These are phyloP conservation scores for Isochrysis galbana DNA, from an alignment of 78 protist genomes.

Conservation along the genomic window DNA sequence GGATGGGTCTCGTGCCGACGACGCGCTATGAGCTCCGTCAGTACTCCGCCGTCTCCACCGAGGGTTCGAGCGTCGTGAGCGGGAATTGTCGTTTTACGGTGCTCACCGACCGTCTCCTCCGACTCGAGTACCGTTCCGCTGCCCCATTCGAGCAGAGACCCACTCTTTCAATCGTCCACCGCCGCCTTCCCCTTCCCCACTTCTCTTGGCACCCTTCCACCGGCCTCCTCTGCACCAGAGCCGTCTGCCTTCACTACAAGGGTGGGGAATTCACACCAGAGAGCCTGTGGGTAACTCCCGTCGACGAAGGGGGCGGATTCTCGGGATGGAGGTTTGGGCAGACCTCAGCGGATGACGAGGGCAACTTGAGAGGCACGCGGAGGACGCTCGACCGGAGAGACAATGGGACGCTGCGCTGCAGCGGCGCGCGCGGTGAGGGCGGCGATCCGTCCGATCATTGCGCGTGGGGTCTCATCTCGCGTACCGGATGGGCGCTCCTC, in stretches of 20 bases:
- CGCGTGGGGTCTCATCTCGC: conserved; percentile 55
- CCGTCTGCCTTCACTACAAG: neutral
- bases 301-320: neutral
- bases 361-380: neutral
- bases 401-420: neutral
- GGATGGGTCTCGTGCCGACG: no score
- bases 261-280: neutral
- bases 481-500: conserved; percentile 55
- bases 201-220: neutral
- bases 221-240: neutral
- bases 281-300: neutral
- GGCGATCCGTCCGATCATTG: conserved; percentile 46
- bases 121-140: neutral
- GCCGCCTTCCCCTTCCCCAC: neutral
- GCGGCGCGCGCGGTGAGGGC: neutral
- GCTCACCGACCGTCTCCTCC: neutral
- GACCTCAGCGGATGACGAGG: neutral
- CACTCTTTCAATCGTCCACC: neutral
- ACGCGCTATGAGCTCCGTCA: no score
- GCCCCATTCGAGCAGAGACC: neutral
- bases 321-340: neutral
- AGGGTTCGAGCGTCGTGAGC: no score
- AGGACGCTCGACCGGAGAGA: neutral
- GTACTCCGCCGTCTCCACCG: no score
- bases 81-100: neutral